Conservation (phyloP, 495 filamentous ascomycete genomes). For the Oleoguttula mirabilis region DNA sequence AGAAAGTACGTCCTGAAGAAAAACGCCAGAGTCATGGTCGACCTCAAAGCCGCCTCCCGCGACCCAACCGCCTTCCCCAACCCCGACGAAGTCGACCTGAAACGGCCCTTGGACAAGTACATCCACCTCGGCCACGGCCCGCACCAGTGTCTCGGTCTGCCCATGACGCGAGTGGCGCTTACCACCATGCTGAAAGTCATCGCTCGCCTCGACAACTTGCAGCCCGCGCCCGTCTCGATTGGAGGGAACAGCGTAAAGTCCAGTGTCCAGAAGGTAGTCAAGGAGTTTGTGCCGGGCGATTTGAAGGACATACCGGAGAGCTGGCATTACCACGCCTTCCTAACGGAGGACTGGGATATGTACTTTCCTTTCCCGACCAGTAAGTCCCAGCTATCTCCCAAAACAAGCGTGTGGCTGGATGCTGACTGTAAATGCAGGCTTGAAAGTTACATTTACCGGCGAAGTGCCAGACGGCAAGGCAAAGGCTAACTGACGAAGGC, state of each 20-base stretch:
- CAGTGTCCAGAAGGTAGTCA: conserved; percentile 25
- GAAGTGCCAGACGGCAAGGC: too few species aligned
- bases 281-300: conserved; percentile 8
- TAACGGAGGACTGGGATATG: conserved; percentile 30
- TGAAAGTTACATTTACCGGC: too few species aligned
- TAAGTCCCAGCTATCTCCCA: too few species aligned
- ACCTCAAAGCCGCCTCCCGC: conserved; percentile 31
- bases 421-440: too few species aligned
- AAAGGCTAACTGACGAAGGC: too few species aligned
- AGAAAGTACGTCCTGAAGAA: conserved; percentile 34
- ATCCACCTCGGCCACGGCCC: conserved; percentile 28
- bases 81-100: conserved; percentile 23
- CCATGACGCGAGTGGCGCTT: conserved; percentile 26
- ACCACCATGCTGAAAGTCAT: conserved; percentile 30
- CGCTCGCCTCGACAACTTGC: conserved; percentile 20
- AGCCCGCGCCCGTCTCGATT: conserved; percentile 24
- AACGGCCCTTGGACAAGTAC: conserved; percentile 23
- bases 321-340: conserved; percentile 25
- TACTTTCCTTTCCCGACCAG: conserved; percentile 29
- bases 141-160: conserved; percentile 25
- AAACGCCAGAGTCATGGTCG: conserved; percentile 39
- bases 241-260: conserved; percentile 11
- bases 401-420: too few species aligned
- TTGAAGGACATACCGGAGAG: conserved; percentile 3
- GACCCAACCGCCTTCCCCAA: conserved; percentile 25